Base-by-base conservation (phyloP, 495 filamentous ascomycete species). In the Amniculicola lignicola region DNA sequence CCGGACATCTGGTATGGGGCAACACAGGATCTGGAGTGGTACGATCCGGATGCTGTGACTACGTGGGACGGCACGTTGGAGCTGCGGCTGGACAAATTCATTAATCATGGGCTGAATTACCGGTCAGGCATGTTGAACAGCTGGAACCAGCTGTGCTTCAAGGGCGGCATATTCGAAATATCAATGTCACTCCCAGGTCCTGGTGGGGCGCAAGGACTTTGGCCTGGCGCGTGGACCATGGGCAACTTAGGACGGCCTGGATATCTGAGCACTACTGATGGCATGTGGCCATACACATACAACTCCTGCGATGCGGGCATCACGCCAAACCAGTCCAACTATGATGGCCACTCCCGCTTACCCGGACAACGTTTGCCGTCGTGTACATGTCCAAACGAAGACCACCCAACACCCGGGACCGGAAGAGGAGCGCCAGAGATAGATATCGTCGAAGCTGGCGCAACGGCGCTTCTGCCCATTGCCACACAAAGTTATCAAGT, bases 161-260 rank as follows among this genome's bases (percentile, higher is more conserved):
- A 83, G 48, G 87, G 87, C n/a, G 87, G 87, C 14, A 75, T 82
- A 23, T 70, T 89, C 16, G 86, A 90, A 71, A 87, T 87, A 4
- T 86, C 83, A 53, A 77, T 88, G 28, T 91, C 87, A 0, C 74
- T 90, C 5, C 88, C 87, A 3, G 87, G 87, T 14, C 69, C 76
- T 22, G 87, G 85, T 2, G 82, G 86, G 33, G 76, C 79, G 23
- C 73, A 80, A 31, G 85, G 87, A 16, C 84, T 89, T 63, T 90
- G 87, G 87, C 86, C 86, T 43, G 86, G 86, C 55, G 87, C 87
- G 65, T 90, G 87, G 87, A 79, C 86, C 0, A 86, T 87, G 83
- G 85, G 85, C 0, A 89, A 89, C 51, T 73, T 89, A 2, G 85
- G 81, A 40, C 77, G 85, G 51, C 83, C 85, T 27, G 85, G 85